These are phyloP conservation scores for Smittium mucronatum DNA, from an alignment of 371 early-diverging fungal species.

Conservation along the genomic window DNA sequence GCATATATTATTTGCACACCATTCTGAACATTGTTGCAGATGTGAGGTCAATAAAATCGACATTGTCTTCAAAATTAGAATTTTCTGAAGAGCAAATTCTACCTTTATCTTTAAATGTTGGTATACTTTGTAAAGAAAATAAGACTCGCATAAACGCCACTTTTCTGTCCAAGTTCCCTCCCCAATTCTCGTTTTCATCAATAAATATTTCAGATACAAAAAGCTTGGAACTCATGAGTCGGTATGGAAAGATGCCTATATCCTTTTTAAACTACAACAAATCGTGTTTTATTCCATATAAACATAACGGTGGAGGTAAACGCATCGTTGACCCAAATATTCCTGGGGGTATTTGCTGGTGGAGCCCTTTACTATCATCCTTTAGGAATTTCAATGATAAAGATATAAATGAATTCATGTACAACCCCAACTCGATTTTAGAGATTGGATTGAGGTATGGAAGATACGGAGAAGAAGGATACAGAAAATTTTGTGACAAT, in stretches of 20 bases:
- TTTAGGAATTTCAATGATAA: not conserved
- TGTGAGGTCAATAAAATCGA: not conserved
- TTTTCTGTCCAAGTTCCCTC: not conserved
- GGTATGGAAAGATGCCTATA: not conserved
- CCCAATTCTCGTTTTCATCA: not conserved
- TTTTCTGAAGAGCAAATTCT: not conserved
- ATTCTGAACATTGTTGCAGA: not conserved
- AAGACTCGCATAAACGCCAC: not conserved
- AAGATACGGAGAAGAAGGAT: not conserved
- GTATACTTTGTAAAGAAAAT: not conserved
- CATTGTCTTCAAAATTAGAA: not conserved
- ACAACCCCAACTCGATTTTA: not conserved
- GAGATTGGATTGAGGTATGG: not conserved
- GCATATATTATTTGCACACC: not conserved
- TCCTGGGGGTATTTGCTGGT: not conserved
- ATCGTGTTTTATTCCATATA: not conserved
- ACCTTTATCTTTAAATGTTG: not conserved
- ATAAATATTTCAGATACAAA: not conserved
- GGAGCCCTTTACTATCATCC: not conserved
- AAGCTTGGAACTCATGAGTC: not conserved
- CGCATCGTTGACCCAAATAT: not conserved
- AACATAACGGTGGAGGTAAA: not conserved
- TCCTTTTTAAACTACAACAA: not conserved
- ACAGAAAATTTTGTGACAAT: not conserved
- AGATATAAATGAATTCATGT: not conserved